Evolutionary conservation across 208 protist genomes (phyloP), one percentile per base, ranked within the genome.

Genomic region (Leishmania braziliensis): DNA sequence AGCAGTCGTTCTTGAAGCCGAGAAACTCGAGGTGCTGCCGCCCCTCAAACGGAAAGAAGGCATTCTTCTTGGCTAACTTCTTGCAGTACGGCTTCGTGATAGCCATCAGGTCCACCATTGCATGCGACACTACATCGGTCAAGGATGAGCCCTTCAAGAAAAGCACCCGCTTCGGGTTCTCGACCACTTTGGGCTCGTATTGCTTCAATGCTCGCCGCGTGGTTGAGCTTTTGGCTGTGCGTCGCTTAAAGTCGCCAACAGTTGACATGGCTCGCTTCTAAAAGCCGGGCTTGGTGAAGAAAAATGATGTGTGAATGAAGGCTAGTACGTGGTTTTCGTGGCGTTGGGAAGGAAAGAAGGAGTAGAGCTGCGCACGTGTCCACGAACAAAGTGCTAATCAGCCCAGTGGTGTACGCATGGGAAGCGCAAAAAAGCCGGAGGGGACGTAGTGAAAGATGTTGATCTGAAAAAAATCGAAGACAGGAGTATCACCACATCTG

Each of bases 1-100:
- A 97, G 89, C 92, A 97, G 87, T 98, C 95, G 80, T 98, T 98
- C 81, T 98, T 98, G 84, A 97, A 97, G 48, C 93, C 91, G 54
- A 97, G 85, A 78, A 97, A 97, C 86, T 98, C 93, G 8, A 98
- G 71, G 69, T 97, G 91, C 86, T 97, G 86, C 29, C 90, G 86
- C 0, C 91, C 88, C 36, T 98, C 95, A 74, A 98, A 98, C 16
- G 95, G 94, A 48, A 89, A 80, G 78, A 98, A 97, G 6, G 84
- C 93, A 77, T 97, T 97, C 53, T 91, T 91, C 83, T 98, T 97
- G 65, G 87, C 86, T 12, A 97, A 86, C 77, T 91, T 91, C 63
- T 95, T 95, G 85, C 88, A 89, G 83, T 95, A 87, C 51, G 94
- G 94, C 79, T 93, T 93, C 43, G 93, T 95, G 58, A 98, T 92